Evolutionary conservation across 2,329 filamentous ascomycete genomes (phyloP).

Genomic region (Colletotrichum horii): DNA sequence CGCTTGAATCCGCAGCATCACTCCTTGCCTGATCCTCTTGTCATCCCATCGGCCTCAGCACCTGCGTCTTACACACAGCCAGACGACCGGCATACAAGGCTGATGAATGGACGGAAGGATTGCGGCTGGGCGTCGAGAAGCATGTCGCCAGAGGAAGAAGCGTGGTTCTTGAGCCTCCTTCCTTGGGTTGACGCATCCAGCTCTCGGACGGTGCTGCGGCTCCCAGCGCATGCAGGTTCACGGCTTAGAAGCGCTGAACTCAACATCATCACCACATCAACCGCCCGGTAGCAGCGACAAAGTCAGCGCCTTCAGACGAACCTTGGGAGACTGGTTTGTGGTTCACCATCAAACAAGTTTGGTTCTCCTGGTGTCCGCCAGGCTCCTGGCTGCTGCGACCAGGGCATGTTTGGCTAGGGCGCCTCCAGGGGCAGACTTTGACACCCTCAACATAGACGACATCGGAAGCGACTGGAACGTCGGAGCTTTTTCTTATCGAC

Average conservation of each 20-base stretch:
- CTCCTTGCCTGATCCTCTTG: not conserved
- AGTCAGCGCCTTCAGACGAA: slow-evolving; percentile 16
- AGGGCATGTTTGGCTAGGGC: not conserved
- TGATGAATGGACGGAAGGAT: not conserved
- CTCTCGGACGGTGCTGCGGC: not conserved
- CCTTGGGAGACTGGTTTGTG: not conserved
- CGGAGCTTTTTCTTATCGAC: not conserved
- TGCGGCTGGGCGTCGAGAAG: not conserved
- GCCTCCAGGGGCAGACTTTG: not conserved
- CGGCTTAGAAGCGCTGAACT: not conserved
- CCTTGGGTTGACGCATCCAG: not conserved
- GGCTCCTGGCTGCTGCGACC: not conserved
- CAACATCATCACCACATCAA: slow-evolving; percentile 1
- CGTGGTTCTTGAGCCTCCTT: not conserved
- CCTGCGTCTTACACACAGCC: not conserved
- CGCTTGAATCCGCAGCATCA: not conserved
- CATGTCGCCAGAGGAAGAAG: not conserved
- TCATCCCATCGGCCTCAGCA: not conserved
- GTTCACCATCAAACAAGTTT: not conserved
- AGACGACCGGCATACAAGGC: not conserved
- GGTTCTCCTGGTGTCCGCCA: not conserved
- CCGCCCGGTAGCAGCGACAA: not conserved
- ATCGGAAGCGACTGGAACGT: not conserved
- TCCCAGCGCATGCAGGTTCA: not conserved
- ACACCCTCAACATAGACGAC: not conserved